Base-by-base conservation (phyloP, 73 alveolate species). In the Paraurostyla sp. region DNA sequence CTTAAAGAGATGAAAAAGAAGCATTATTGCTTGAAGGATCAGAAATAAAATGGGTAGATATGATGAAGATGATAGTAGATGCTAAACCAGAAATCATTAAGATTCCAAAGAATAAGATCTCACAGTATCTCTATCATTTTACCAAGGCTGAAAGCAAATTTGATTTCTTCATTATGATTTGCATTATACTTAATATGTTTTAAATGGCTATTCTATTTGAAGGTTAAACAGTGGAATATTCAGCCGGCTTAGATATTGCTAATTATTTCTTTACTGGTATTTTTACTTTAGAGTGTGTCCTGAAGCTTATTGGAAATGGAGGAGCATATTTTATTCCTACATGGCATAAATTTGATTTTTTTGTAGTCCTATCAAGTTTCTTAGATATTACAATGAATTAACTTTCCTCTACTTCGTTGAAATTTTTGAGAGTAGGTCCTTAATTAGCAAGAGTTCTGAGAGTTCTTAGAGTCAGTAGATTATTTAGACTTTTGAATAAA, bases 311-410 rank as follows among this genome's bases (percentile, higher is more conserved):
- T 0, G 99, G 97, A 42, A 91, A 94, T 83, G 98, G 97, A 3
- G 41, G 38, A 13, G 95, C 93, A 48, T 97, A 96, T 85, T 97
- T 97, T 80, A 88, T 92, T 60, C 91, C 92, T 27, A 91, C 88
- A 30, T 97, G 99, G 98, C 97, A 97, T 76, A 83, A 71, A 83
- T 97, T 97, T 81, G 99, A 97, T 83, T 96, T 97, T 76, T 96
- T 97, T 92, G 99, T 97, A 36, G 99, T 97, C 16, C 48, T 93
- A 4, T 91, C 98, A 6, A 90, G 98, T 33, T 71, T 94, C 35
- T 54, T 95, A 27, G 99, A 95, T 89, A 88, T 97, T 11, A 43
- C 95, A 30, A 76, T 97, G 83, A 89, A 86, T 42, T 80, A 56
- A 76, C 71, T 93, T 36, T 95, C 90, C 50, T 94, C 94, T 16